These are phyloP conservation scores for Aureobasidium sp. DNA, from an alignment of 2,329 filamentous ascomycete species.

Conservation along the genomic window DNA sequence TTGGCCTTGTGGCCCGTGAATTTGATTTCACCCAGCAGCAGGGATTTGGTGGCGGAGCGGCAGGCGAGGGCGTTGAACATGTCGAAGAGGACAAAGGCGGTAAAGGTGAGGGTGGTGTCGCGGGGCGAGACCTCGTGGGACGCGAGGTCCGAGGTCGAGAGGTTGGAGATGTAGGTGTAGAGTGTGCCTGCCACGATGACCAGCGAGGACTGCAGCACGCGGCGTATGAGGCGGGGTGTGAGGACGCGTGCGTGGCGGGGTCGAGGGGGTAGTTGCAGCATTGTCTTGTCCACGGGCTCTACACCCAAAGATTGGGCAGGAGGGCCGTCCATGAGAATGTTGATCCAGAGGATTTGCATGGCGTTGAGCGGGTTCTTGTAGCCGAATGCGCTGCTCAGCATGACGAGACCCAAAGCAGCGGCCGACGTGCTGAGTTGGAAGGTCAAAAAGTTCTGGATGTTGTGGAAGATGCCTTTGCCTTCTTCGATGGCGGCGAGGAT, in stretches of 20 bases:
- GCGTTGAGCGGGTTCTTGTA: conserved; percentile 95
- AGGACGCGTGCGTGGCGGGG: conserved; percentile 81
- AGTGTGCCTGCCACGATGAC: conserved; percentile 93
- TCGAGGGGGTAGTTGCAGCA: conserved; percentile 86
- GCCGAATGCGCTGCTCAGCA: conserved; percentile 84
- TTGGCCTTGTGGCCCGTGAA: conserved; percentile 68
- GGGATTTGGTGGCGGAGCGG: conserved; percentile 80
- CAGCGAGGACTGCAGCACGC: conserved; percentile 76
- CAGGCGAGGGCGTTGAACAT: conserved; percentile 98
- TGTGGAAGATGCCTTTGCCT: conserved; percentile 98
- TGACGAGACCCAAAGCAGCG: conserved; percentile 80
- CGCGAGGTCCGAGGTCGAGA: conserved; percentile 61
- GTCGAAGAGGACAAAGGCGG: conserved; percentile 96
- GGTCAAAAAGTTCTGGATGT: conserved; percentile 98
- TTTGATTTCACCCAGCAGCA: conserved; percentile 66
- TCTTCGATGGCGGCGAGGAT: conserved; percentile 95
- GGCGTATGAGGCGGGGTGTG: conserved; percentile 70
- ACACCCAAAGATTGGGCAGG: conserved; percentile 95
- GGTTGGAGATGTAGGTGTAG: conserved; percentile 82
- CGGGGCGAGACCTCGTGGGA: conserved; percentile 64
- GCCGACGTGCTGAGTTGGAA: conserved; percentile 98
- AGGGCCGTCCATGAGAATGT: conserved; percentile 99
- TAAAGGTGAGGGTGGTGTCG: conserved; percentile 99
- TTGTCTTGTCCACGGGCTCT: conserved; percentile 84
- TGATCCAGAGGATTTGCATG: conserved; percentile 99